Evolutionary conservation across 2,329 filamentous ascomycete genomes (phyloP), one percentile per base, ranked within the genome.

Genomic region (Aspergillus sergii): DNA sequence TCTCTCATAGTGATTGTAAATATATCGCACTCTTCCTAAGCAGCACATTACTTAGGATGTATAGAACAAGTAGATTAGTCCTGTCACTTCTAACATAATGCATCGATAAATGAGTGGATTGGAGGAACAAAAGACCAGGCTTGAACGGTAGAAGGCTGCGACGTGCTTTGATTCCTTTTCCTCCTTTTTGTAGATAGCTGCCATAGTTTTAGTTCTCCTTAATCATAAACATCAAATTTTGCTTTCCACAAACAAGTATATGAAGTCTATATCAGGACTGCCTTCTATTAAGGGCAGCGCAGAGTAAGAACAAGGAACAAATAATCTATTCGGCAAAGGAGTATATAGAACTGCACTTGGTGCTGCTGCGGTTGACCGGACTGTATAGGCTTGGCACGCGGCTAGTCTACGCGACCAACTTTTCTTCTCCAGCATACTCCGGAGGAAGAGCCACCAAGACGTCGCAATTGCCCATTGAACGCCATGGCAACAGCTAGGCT

Each of bases 401-500:
- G 65, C 63, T 59, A 43, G 45, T 58, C 59, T 41, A 61, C 60
- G 64, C 65, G 64, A 66, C 55, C 74, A 72, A 76, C 73, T 77
- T 77, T 77, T 76, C 74, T 72, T 21, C 51, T 55, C 64, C 67
- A 66, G 56, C 48, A 54, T 60, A 23, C 57, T 62, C 65, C 58
- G 65, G 59, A 58, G 54, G 58, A 57, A 53, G 59, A 61, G 64
- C 57, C 58, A 59, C 62, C 57, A 65, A 67, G 56, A 65, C 61
- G 57, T 65, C 63, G 63, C 62, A 67, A 68, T 68, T 68, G 54
- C 64, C 60, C 61, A 68, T 64, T 67, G 63, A 72, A 66, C 71
- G 72, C 72, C 67, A 82, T 83, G 81, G 76, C 79, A 64, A 72
- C 80, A 63, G 74, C 74, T 61, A 79, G 79, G 68, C 66, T 83